phyloP scores from a whole-genome alignment of 2,329 filamentous ascomycete genomes.

The Botryotinia convoluta region DNA sequence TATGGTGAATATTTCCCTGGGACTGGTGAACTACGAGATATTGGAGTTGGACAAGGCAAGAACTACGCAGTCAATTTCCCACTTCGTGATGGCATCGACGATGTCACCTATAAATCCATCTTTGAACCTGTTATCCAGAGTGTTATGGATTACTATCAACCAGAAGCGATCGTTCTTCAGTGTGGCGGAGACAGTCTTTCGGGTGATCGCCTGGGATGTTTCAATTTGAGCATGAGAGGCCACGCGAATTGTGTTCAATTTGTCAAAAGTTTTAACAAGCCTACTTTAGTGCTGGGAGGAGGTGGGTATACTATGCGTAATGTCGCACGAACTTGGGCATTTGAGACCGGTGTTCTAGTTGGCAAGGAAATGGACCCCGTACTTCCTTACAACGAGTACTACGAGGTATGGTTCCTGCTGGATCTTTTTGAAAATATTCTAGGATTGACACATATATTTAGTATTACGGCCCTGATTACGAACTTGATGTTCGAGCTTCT shows the following conservation, averaged over 20 bases:
- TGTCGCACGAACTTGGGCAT: slow-evolving; percentile 94
- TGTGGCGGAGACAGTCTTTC: slow-evolving; percentile 94
- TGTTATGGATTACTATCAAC: slow-evolving; percentile 84
- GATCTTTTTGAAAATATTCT: slow-evolving; percentile 40
- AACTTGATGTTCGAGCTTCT: slow-evolving; percentile 82
- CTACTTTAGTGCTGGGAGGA: slow-evolving; percentile 88
- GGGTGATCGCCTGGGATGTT: slow-evolving; percentile 90
- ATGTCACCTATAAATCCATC: slow-evolving; percentile 83
- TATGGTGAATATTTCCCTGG: slow-evolving; percentile 96
- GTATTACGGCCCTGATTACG: slow-evolving; percentile 90
- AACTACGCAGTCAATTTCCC: slow-evolving; percentile 91
- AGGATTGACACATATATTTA: slow-evolving; percentile 41
- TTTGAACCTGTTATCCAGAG: slow-evolving; percentile 87
- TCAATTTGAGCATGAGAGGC: slow-evolving; percentile 95
- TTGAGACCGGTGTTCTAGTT: slow-evolving; percentile 88
- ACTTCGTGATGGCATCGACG: slow-evolving; percentile 87
- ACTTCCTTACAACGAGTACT: slow-evolving; percentile 97
- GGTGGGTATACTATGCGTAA: slow-evolving; percentile 98
- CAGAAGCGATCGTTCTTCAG: slow-evolving; percentile 89
- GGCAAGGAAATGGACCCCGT: slow-evolving; percentile 76
- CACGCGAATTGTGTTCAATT: slow-evolving; percentile 93
- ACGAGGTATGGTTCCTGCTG: slow-evolving; percentile 58
- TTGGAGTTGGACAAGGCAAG: slow-evolving; percentile 82
- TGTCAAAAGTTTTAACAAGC: slow-evolving; percentile 80
- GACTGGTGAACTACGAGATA: slow-evolving; percentile 82